Evolutionary conservation across 2,329 filamentous ascomycete genomes (phyloP), one percentile per base, ranked within the genome.

Genomic region (Diaporthe longicolla): DNA sequence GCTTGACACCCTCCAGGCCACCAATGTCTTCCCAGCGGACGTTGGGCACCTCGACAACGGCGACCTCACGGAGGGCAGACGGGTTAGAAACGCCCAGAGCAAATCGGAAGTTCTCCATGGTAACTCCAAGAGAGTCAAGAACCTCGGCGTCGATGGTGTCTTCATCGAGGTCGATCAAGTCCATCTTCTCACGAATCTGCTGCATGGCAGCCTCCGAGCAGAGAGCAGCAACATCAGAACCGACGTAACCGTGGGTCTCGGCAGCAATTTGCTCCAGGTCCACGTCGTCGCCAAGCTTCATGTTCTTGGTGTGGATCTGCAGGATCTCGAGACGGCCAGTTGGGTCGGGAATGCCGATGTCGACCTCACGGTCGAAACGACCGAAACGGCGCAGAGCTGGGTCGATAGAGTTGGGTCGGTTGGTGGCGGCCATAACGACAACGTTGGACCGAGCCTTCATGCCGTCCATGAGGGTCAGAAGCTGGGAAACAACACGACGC

Each of bases 151-250:
- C 97, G 77, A 99, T 99, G 76, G 97, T 99, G 82, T 99, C 97
- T 87, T 99, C 97, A 78, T 99, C 97, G 45, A 99, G 90, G 85
- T 99, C 97, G 79, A 99, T 99, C 77, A 99, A 91, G 83, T 99
- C 97, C 97, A 99, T 99, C 93, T 99, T 99, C 87, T 99, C 97
- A 87, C 97, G 96, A 85, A 99, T 99, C 87, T 99, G 97, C 85
- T 99, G 97, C 97, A 99, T 99, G 77, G 97, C 97, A 82, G 97
- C 97, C 87, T 99, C 97, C 9, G 97, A 99, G 88, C 97, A 99
- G 75, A 99, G 94, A 40, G 97, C 97, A 74, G 97, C 97, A 84
- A 99, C 89, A 93, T 99, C 97, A 43, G 97, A 98, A 88, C 97
- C 97, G 78, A 99, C 97, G 81, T 98, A 99, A 87, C 97, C 97